Evolutionary conservation across 1,139 yeast genomes (phyloP), one percentile per base, ranked within the genome.

Genomic region (Zhuliangozyma blackwelliae): DNA sequence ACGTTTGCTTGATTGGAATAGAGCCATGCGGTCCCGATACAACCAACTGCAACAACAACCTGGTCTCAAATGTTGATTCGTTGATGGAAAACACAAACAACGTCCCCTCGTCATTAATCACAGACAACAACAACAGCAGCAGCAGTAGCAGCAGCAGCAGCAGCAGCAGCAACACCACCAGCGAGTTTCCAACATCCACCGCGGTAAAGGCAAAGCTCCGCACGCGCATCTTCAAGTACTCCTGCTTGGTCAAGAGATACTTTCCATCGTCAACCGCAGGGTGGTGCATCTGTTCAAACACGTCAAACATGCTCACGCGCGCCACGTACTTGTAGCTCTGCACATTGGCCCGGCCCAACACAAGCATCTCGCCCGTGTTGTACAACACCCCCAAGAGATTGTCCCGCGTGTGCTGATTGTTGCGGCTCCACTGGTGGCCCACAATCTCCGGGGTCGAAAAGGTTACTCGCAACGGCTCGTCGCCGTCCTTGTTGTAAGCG

Each of bases 351-450:
- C 73, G 48, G 28, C 55, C 54, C 16, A 68, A 45, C 3, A 67
- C 45, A 30, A 68, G 40, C 10, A 68, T 47, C 40, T 70, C 76
- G 0, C 69, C 70, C 1, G 74, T 59, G 38, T 65, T 69, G 34
- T 61, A 58, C 20, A 69, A 47, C 1, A 65, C 62, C 0, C 64
- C 71, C 32, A 69, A 49, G 31, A 47, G 50, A 37, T 63, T 56
- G 33, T 63, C 65, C 37, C 63, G 56, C 4, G 59, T 49, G 9
- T 41, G 38, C 4, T 45, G 43, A 27, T 51, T 49, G 2, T 52
- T 40, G 1, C 61, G 52, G 3, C 68, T 52, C 74, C 75, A 68
- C 41, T 54, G 55, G 41, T 68, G 73, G 29, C 55, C 49, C 2
- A 63, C 56, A 9, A 68, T 61, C n/a, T 45, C 40, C 1, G 70